phyloP scores from a whole-genome alignment of 1,284 basidiomycete species.

The Flammula alnicola region DNA sequence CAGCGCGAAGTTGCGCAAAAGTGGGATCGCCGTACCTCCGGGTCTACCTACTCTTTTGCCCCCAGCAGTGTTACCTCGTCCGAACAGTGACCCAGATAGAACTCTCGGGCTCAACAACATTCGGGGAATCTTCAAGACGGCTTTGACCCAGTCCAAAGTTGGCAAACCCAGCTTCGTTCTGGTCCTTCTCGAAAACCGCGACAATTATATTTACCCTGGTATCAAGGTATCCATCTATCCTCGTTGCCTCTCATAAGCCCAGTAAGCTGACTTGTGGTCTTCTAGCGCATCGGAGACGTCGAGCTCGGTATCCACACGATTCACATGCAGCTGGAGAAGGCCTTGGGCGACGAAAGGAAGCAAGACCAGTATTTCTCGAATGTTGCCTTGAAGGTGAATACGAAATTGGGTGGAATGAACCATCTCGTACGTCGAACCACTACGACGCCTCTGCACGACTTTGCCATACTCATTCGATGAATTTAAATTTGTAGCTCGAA shows the following conservation, averaged over 20 bases:
- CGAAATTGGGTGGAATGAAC: slow-evolving; percentile 80
- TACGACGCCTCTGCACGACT: background rate
- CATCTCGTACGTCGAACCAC: slow-evolving; percentile 48
- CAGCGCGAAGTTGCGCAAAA: slow-evolving; percentile 50
- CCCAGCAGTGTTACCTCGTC: slow-evolving; percentile 30
- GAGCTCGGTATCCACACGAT: slow-evolving; percentile 71
- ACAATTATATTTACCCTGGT: slow-evolving; percentile 75
- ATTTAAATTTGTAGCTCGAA: slow-evolving; percentile 49
- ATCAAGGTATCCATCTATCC: slow-evolving; percentile 52
- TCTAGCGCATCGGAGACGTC: slow-evolving; percentile 65
- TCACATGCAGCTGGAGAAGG: slow-evolving; percentile 66
- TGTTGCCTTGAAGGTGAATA: slow-evolving; percentile 70
- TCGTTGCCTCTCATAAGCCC: background rate
- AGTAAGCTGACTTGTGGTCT: background rate
- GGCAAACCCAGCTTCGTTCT: slow-evolving; percentile 61
- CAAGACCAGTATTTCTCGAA: slow-evolving; percentile 82
- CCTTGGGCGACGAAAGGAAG: slow-evolving; percentile 52
- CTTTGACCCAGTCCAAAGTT: slow-evolving; percentile 23
- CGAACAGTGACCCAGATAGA: slow-evolving; percentile 46
- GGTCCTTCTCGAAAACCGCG: slow-evolving; percentile 63
- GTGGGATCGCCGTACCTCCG: slow-evolving; percentile 54
- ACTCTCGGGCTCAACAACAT: slow-evolving; percentile 46
- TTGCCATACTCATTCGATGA: background rate
- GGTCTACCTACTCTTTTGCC: slow-evolving; percentile 44
- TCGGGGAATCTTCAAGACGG: slow-evolving; percentile 38